A percentile compares a stretch with the other conserved stretches of the same genome.
These are phyloP conservation scores for Elaeis oleifera DNA, from an alignment of 202 grass and related monocot species.

Conservation along the genomic window DNA sequence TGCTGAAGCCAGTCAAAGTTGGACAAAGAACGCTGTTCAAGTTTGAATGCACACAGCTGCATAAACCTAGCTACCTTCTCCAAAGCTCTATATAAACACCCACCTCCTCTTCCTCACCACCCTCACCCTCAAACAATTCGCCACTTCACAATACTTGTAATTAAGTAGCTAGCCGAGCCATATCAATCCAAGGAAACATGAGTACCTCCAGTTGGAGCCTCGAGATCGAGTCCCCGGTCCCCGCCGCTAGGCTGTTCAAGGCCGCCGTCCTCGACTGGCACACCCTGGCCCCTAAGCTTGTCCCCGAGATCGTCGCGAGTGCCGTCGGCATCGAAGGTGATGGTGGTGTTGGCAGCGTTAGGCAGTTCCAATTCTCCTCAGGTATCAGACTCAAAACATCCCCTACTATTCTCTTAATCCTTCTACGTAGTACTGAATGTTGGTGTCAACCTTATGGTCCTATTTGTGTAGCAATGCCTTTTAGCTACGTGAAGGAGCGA, in stretches of 20 bases:
- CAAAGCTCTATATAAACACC: too few species aligned
- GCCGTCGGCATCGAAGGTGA: slow-evolving; percentile 1
- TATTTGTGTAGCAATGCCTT: slow-evolving; percentile 16
- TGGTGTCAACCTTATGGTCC: too few species aligned
- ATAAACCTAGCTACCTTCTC: too few species aligned
- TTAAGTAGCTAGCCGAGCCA: too few species aligned
- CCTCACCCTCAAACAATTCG: too few species aligned
- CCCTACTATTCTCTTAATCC: too few species aligned
- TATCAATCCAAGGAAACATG: background rate
- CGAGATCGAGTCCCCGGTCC: slow-evolving; percentile 23
- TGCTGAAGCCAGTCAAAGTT: too few species aligned
- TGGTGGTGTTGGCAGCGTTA: background rate
- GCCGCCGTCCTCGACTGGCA: slow-evolving; percentile 31
- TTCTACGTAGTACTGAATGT: background rate
- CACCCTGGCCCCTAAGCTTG: slow-evolving; percentile 22
- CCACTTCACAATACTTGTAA: too few species aligned
- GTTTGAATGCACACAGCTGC: too few species aligned
- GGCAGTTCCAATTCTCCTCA: slow-evolving; percentile 29
- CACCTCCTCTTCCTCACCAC: too few species aligned
- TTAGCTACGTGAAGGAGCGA: background rate
- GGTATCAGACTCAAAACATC: background rate
- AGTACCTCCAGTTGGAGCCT: background rate
- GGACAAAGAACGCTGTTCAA: too few species aligned
- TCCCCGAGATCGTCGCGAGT: slow-evolving; percentile 13
- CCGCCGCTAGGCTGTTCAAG: slow-evolving; percentile 18